Evolutionary conservation across 2,329 filamentous ascomycete genomes (phyloP).

Genomic region (Fusarium abutilonis): DNA sequence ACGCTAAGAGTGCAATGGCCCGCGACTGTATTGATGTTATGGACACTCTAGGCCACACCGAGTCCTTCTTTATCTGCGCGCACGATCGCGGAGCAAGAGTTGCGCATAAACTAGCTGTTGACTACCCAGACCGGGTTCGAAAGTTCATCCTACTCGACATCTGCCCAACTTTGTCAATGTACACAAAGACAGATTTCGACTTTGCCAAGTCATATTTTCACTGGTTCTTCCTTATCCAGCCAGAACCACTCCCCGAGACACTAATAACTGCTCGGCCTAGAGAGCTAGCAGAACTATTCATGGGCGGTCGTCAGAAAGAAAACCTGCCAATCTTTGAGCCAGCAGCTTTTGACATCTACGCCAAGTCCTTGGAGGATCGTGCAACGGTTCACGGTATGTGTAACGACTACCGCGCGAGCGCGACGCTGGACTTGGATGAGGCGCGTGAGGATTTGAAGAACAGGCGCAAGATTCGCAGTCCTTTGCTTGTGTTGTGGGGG

Average conservation of each 20-base stretch:
- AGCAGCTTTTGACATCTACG: constrained; percentile 54
- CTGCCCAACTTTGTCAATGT: constrained; percentile 65
- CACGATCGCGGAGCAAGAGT: constrained; percentile 68
- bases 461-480: constrained; percentile 56
- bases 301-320: constrained; percentile 52
- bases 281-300: constrained; percentile 55
- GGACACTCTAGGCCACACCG: constrained; percentile 51
- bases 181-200: constrained; percentile 52
- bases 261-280: constrained; percentile 53
- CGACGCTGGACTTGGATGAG: constrained; percentile 62
- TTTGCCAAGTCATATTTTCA: constrained; percentile 65
- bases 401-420: constrained; percentile 65
- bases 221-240: constrained; percentile 68
- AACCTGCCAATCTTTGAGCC: constrained; percentile 50
- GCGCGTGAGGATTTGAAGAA: constrained; percentile 56
- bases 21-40: constrained; percentile 58
- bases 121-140: constrained; percentile 53
- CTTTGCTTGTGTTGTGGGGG: constrained; percentile 63
- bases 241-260: constrained; percentile 60
- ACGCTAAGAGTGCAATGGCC: constrained; percentile 62
- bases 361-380: constrained; percentile 53
- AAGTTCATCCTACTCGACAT: constrained; percentile 62
- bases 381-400: constrained; percentile 60
- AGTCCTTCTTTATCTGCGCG: constrained; percentile 59
- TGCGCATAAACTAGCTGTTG: constrained; percentile 63